phyloP scores from a whole-genome alignment of 2,329 filamentous ascomycete species.

The Hymenoscyphus occultus region DNA sequence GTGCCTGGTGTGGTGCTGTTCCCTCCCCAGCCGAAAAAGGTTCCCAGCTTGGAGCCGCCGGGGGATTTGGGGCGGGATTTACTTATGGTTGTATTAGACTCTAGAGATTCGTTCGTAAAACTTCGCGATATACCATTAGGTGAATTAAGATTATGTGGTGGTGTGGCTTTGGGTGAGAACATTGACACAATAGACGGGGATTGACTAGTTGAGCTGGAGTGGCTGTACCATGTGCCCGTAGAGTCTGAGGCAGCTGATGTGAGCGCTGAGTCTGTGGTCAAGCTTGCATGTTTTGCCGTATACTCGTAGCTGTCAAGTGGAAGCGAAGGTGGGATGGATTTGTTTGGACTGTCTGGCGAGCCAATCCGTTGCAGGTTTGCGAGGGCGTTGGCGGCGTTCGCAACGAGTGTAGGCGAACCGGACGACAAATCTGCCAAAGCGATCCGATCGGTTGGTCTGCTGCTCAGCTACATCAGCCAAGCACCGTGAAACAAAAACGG shows the following conservation, averaged over 20 bases:
- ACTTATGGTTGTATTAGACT: constrained; percentile 30
- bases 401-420: constrained; percentile 19
- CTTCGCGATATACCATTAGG: constrained; percentile 25
- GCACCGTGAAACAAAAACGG: constrained; percentile 19
- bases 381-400: constrained; percentile 7
- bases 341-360: constrained; percentile 27
- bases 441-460: constrained; percentile 27
- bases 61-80: constrained; percentile 46
- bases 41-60: constrained; percentile 52
- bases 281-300: constrained; percentile 32
- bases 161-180: constrained; percentile 36
- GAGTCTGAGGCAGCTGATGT: constrained; percentile 32
- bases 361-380: constrained; percentile 14
- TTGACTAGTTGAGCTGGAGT: constrained; percentile 28
- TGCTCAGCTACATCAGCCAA: constrained; percentile 23
- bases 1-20: constrained; percentile 50
- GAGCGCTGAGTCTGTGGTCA: constrained; percentile 32
- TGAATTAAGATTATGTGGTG: constrained; percentile 31
- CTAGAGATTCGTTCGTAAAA: constrained; percentile 31
- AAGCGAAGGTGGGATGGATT: constrained; percentile 26
- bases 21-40: constrained; percentile 66
- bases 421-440: constrained; percentile 26
- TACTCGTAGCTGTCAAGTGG: constrained; percentile 10
- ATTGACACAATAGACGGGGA: constrained; percentile 36
- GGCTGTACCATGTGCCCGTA: constrained; percentile 32